Evolutionary conservation across 495 filamentous ascomycete species (phyloP).

Genomic region (Trichoderma asperelloides): DNA sequence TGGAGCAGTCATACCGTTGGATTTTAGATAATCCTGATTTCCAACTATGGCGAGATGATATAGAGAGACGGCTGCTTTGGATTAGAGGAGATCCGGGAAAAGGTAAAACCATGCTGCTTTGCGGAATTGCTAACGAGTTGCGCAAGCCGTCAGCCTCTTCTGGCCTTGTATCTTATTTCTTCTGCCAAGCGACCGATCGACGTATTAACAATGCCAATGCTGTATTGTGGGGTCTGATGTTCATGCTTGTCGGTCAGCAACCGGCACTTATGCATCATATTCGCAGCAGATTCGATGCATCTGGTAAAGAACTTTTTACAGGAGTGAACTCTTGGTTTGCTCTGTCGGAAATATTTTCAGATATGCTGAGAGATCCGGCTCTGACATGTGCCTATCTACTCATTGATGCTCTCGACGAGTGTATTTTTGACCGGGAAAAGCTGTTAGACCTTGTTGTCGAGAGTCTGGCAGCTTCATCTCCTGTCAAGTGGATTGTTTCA

Average conservation of each 20-base stretch:
- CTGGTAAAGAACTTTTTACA: slow-evolving; percentile 22
- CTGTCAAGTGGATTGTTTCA: background rate
- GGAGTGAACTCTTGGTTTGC: slow-evolving; percentile 23
- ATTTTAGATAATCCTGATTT: slow-evolving; percentile 31
- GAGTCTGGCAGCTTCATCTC: background rate
- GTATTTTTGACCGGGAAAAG: slow-evolving; percentile 8
- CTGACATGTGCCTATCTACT: slow-evolving; percentile 9
- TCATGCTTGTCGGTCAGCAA: slow-evolving; percentile 25
- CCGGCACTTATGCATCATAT: slow-evolving; percentile 24
- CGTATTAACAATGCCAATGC: slow-evolving; percentile 30
- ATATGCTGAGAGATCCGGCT: slow-evolving; percentile 24
- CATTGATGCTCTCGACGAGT: slow-evolving; percentile 42
- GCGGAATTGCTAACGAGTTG: slow-evolving; percentile 30
- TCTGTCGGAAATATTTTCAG: slow-evolving; percentile 21
- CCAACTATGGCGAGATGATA: slow-evolving; percentile 17
- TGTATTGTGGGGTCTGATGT: slow-evolving; percentile 35
- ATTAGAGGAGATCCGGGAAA: slow-evolving; percentile 35
- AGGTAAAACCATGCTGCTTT: slow-evolving; percentile 44
- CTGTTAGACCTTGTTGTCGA: background rate
- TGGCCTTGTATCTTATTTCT: slow-evolving; percentile 33
- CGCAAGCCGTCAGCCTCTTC: background rate
- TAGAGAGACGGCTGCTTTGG: slow-evolving; percentile 18
- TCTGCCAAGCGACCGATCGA: slow-evolving; percentile 30
- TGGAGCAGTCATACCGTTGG: slow-evolving; percentile 37
- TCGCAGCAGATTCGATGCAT: slow-evolving; percentile 20